These are phyloP conservation scores for Fusarium hostae DNA, from an alignment of 2,329 filamentous ascomycete genomes.

Conservation along the genomic window DNA sequence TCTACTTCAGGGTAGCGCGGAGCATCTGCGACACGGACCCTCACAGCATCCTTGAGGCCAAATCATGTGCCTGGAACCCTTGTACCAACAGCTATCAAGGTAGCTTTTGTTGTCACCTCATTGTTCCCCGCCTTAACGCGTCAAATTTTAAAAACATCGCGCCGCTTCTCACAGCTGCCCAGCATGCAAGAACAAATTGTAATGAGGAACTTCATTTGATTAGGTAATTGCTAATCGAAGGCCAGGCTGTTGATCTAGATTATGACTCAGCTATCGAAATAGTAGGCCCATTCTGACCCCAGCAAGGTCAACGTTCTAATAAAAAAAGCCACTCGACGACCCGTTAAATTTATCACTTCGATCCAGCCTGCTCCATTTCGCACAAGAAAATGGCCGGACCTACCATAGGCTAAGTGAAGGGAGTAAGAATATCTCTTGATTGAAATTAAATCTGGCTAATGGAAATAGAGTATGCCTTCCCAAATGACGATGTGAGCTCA, in stretches of 20 bases:
- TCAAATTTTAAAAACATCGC: neutral
- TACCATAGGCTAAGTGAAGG: conserved; percentile 30
- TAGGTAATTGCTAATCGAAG: neutral
- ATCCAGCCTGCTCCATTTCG: conserved; percentile 20
- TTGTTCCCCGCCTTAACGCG: neutral
- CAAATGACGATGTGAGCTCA: conserved; percentile 28
- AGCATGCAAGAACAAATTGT: conserved; percentile 23
- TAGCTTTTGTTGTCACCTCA: neutral
- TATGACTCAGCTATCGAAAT: conserved; percentile 23
- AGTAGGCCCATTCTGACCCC: neutral
- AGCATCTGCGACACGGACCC: neutral
- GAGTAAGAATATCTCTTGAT: neutral
- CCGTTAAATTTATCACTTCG: conserved; percentile 21
- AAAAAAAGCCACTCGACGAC: conserved; percentile 12
- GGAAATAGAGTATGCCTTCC: conserved; percentile 13
- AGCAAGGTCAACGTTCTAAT: neutral
- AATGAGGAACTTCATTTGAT: accelerated
- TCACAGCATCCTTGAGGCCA: neutral
- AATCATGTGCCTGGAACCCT: conserved; percentile 9
- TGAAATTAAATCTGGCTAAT: neutral
- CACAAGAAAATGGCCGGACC: conserved; percentile 25
- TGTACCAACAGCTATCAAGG: neutral
- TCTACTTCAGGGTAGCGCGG: neutral
- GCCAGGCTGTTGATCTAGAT: conserved; percentile 7
- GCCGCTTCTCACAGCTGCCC: accelerated